Base-by-base conservation (phyloP, 202 grass and related monocot genomes). In the Schoenoplectus tabernaemontani region DNA sequence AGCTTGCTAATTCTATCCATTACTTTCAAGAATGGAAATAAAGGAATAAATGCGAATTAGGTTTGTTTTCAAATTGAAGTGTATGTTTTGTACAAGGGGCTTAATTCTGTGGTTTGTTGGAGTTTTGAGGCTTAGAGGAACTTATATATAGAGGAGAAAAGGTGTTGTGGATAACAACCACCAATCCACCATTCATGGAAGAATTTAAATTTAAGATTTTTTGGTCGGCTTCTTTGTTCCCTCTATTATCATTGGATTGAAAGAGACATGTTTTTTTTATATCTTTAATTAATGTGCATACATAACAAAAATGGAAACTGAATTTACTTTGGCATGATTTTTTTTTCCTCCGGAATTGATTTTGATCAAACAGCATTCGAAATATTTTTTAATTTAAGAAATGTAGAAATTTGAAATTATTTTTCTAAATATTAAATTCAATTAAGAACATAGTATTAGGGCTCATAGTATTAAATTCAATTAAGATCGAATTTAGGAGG, bases 1-100 rank as follows among this genome's bases (percentile, higher is more conserved):
- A 97, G 17, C 73, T 11, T 80, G 28, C 41, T 28, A 82, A 97
- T 84, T 42, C 78, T 86, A 0, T 97, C 93, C 88, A 83, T 83
- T 12, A 6, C 5, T 10, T 57, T 4, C 7, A 50, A 37, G 0
- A 9, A 30, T 2, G 7, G 48, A n/a, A 59, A 56, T 38, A 15
- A 26, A 13, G 10, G 0, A 16, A 48, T 47, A 4, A 22, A 2
- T 42, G 3, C 23, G 4, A 22, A 16, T 30, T 28, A 71, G 42
- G 22, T n/a, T 47, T 24, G 48, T 8, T 82, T 67, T 81, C 78
- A 84, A 83, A 36, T 7, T 36, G 17, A 28, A 47, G 66, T 70
- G 12, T 71, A 71, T 71, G 22, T 48, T n/a, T n/a, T n/a, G n/a
- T n/a, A n/a, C n/a, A 30, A 39, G 0, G 42, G 39, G 1, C 19